These are phyloP conservation scores for Lagenaria siceraria DNA, from an alignment of 306 rosid genomes.

Conservation along the genomic window DNA sequence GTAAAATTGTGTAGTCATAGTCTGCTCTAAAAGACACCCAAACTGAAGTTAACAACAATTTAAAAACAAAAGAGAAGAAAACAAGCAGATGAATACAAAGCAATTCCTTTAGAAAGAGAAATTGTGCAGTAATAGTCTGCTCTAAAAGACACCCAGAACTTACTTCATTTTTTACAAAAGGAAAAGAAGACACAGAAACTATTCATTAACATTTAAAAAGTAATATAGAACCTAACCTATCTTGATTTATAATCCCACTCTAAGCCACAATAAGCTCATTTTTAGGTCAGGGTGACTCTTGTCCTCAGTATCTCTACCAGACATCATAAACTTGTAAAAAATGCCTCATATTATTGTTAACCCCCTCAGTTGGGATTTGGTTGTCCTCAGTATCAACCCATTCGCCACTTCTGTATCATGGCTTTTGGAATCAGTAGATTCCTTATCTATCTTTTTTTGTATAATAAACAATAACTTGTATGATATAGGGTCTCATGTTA, in stretches of 20 bases:
- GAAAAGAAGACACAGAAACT: not conserved
- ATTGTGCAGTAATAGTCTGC: not conserved
- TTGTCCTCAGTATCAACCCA: not conserved
- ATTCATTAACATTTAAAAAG: not conserved
- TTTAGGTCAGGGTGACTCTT: not conserved
- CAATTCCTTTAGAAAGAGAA: not conserved
- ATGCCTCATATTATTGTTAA: not conserved
- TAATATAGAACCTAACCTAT: not conserved
- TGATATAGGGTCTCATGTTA: not conserved
- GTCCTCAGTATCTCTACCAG: not conserved
- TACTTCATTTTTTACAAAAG: not conserved
- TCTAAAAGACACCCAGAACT: not conserved
- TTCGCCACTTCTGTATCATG: not conserved
- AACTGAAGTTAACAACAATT: not conserved
- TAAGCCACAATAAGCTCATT: not conserved
- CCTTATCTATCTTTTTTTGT: not conserved
- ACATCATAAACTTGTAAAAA: not conserved
- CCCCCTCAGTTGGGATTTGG: not conserved
- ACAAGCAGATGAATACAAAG: not conserved
- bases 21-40: not conserved
- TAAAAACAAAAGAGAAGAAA: not conserved
- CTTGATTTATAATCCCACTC: not conserved
- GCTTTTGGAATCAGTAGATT: not conserved
- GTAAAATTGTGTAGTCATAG: not conserved
- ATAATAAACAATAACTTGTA: not conserved